A percentile compares a stretch with the other conserved stretches of the same genome.
Evolutionary conservation across 2,329 filamentous ascomycete genomes (phyloP).

Genomic region (Beauveria varroae): DNA sequence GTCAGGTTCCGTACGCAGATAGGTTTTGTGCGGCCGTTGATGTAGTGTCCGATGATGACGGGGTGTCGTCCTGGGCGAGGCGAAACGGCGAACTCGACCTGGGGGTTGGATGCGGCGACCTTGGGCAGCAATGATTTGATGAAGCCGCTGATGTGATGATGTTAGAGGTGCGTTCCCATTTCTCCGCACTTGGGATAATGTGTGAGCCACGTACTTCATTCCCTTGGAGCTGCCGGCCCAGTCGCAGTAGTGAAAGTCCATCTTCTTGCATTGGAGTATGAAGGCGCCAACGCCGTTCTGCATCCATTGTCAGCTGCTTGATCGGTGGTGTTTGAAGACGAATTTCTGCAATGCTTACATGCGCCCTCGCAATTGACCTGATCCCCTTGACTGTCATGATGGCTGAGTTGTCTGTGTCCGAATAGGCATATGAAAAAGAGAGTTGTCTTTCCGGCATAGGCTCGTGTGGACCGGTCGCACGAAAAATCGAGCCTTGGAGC

Average conservation of each 20-base stretch:
- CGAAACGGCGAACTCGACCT: constrained; percentile 86
- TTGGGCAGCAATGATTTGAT: constrained; percentile 66
- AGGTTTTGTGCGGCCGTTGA: constrained; percentile 80
- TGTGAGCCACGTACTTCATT: constrained; percentile 65
- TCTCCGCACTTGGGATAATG: too few species aligned
- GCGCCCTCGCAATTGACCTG: constrained; percentile 43
- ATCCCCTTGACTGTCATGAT: constrained; percentile 51
- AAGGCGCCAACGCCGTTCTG: constrained; percentile 97
- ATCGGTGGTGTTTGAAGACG: not conserved
- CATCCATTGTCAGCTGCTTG: constrained; percentile 12
- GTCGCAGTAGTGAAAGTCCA: constrained; percentile 97
- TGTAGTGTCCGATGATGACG: constrained; percentile 80
- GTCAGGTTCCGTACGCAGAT: constrained; percentile 86
- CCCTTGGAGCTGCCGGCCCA: constrained; percentile 87
- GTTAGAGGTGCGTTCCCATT: constrained; percentile 18
- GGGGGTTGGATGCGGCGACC: constrained; percentile 76
- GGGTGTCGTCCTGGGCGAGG: constrained; percentile 87
- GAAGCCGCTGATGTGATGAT: constrained; percentile 55
- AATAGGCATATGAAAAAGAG: constrained; percentile 17
- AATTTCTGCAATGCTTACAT: constrained; percentile 33
- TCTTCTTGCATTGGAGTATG: constrained; percentile 91
- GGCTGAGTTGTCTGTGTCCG: constrained; percentile 19
- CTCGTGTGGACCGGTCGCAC: constrained; percentile 8
- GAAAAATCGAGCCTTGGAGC: constrained; percentile 16
- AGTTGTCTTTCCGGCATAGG: not conserved